These are phyloP conservation scores for Cystobasidium onofrii DNA, from an alignment of 768 basidiomycete genomes.

Conservation along the genomic window DNA sequence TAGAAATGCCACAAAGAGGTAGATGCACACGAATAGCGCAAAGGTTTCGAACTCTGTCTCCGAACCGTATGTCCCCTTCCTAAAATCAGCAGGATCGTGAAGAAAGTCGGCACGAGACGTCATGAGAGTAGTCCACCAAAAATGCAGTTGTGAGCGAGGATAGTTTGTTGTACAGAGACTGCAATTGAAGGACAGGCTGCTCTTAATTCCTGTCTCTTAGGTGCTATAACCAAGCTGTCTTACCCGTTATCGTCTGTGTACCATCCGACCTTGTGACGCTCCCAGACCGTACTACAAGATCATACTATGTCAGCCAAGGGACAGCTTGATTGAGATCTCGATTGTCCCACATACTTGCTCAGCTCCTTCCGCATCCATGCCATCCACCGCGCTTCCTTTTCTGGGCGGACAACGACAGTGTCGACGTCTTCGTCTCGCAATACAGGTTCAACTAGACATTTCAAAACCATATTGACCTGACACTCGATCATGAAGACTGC, in stretches of 20 bases:
- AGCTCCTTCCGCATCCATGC: constrained; percentile 9
- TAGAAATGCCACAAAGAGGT: not conserved
- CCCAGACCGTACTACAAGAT: too few relatives aligned
- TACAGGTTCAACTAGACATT: not conserved
- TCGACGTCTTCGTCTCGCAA: constrained; percentile 18
- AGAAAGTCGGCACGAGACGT: not conserved
- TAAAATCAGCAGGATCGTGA: not conserved
- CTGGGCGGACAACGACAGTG: not conserved
- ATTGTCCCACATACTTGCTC: too few relatives aligned
- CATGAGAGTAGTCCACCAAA: not conserved
- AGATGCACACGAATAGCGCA: not conserved
- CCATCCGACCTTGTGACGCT: not conserved
- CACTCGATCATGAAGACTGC: constrained; percentile 16
- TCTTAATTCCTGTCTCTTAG: not conserved
- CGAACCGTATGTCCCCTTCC: not conserved
- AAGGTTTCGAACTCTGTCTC: not conserved
- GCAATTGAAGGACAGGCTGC: not conserved
- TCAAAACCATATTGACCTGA: constrained; percentile 13
- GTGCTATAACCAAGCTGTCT: too few relatives aligned
- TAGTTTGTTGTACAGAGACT: not conserved
- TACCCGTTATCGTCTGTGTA: not conserved
- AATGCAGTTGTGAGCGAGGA: not conserved
- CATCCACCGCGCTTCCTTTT: not conserved
- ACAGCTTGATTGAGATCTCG: too few relatives aligned
- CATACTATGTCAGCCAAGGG: not conserved